Base-by-base conservation (phyloP, 1,284 basidiomycete genomes). In the Exsudoporus floridanus region DNA sequence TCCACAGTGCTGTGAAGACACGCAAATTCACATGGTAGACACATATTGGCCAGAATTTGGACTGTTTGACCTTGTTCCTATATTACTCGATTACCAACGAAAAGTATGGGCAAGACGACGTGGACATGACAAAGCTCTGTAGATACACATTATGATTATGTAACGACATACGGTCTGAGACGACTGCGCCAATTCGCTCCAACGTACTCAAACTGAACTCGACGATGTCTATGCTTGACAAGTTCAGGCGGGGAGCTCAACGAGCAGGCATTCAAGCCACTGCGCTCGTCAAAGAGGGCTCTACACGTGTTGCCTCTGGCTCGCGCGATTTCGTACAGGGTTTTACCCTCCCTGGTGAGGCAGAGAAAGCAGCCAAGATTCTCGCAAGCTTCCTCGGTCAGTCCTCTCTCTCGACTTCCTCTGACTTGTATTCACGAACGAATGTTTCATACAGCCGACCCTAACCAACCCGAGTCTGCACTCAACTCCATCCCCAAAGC, bases 31-130 rank as follows among this genome's bases (percentile, higher is more conserved):
- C 67, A 96, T 98, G 70, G 82, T 87, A n/a, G 74, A 85, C 31
- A 84, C 84, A 0, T 96, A 90, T 68, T 99, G 97, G 97, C 97
- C 97, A 0, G 88, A 95, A 53, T 98, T 98, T 67, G 92, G 94
- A 3, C 69, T 98, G 6, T 77, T 83, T 49, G 92, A 99, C 62
- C 84, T 97, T 65, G 71, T 94, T 21, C 91, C 92, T 2, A 86
- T 97, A 53, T 68, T 98, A 16, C 75, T 98, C 18, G 84, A 88
- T 45, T 98, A 90, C 72, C 94, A 97, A 70, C 79, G 84, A 40
- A 86, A 86, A 64, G 70, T 78, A n/a, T 91, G 84, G 84, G 28
- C 52, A 50, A 38, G 28, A 28, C 28, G 10, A 12, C 12, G 30
- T 13, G 30, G 30, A n/a, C 34, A n/a, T 12, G 35, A 36, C 19